phyloP scores from a whole-genome alignment of 73 alveolate species.

The Paramecium bursaria region DNA sequence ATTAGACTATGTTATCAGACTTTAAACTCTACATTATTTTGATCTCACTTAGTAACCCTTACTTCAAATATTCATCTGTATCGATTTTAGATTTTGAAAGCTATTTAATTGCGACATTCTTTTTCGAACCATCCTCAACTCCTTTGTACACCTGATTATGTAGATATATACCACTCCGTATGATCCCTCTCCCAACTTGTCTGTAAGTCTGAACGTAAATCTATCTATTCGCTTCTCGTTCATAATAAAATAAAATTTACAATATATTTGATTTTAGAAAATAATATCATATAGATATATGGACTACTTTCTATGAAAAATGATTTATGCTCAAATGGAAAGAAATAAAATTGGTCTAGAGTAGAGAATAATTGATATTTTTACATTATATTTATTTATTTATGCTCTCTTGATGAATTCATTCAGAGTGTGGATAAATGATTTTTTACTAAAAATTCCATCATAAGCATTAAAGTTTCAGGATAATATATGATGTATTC shows the following conservation, averaged over 20 bases:
- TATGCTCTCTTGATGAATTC: too few species aligned
- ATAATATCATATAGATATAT: too few species aligned
- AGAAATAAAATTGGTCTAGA: too few species aligned
- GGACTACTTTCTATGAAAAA: too few species aligned
- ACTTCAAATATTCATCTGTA: constrained; percentile 52
- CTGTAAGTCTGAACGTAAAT: constrained; percentile 30
- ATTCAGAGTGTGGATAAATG: too few species aligned
- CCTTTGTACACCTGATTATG: constrained; percentile 60
- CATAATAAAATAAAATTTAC: neutral
- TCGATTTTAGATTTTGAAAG: constrained; percentile 33
- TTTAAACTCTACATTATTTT: constrained; percentile 67
- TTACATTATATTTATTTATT: too few species aligned
- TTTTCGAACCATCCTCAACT: constrained; percentile 37
- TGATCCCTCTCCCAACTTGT: constrained; percentile 46
- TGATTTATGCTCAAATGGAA: too few species aligned
- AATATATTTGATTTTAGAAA: neutral
- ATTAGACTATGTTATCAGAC: constrained; percentile 67
- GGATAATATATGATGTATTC: too few species aligned
- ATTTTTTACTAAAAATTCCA: too few species aligned
- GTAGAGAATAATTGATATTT: too few species aligned
- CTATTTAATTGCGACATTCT: constrained; percentile 71
- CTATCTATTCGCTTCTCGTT: constrained; percentile 55
- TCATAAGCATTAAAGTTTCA: too few species aligned
- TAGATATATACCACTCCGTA: constrained; percentile 26
- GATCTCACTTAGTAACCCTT: constrained; percentile 68